A percentile compares a stretch with the other conserved stretches of the same genome.
Conservation (phyloP, 2,329 filamentous ascomycete species). For the Phaeosphaeriaceae sp. region DNA sequence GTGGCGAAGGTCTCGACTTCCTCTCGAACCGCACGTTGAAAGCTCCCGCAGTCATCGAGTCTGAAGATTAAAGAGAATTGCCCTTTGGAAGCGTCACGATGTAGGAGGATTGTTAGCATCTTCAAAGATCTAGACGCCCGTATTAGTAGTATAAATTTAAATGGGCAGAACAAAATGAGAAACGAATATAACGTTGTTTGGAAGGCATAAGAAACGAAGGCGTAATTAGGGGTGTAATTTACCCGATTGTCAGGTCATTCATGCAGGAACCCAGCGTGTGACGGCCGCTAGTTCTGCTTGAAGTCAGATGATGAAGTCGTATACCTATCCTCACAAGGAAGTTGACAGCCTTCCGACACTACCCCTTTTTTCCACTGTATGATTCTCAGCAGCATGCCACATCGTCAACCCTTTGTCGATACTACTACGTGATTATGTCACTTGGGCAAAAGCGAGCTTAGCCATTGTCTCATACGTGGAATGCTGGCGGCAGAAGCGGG, state of each 20-base stretch:
- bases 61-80: conserved; percentile 52
- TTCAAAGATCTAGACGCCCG: too few species aligned
- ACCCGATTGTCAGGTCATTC: conserved; percentile 12
- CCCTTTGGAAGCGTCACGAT: background rate
- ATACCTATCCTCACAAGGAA: background rate
- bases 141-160: background rate
- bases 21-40: conserved; percentile 65
- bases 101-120: background rate
- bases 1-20: conserved; percentile 68
- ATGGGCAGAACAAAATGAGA: background rate
- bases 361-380: too few species aligned
- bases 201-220: background rate
- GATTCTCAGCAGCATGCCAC: too few species aligned
- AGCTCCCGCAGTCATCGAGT: conserved; percentile 69
- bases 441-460: background rate
- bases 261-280: conserved; percentile 19
- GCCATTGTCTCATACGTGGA: background rate
- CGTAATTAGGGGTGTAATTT: conserved; percentile 9
- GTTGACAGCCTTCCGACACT: background rate
- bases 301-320: background rate
- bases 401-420: background rate
- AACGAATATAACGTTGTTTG: background rate
- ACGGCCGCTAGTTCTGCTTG: background rate
- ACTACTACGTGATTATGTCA: background rate
- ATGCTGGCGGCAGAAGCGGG: background rate